Evolutionary conservation across 169 alveolate genomes (phyloP).

Genomic region (Plasmodium cynomolgi): DNA sequence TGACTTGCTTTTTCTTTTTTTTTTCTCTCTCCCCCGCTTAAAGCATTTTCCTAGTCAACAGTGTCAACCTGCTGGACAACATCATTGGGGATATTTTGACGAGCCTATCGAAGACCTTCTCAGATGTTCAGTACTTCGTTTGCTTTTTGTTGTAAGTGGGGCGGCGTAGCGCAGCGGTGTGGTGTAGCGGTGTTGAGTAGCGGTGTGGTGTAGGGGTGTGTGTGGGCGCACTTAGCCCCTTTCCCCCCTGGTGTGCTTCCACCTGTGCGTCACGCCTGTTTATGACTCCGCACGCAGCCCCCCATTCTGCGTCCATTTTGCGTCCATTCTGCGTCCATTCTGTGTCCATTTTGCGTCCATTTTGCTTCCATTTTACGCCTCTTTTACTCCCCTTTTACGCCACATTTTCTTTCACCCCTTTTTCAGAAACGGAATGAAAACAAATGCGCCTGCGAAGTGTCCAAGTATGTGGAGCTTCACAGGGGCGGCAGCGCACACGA

Average conservation of each 20-base stretch:
- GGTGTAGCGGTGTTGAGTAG: background rate
- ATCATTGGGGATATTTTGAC: slow-evolving; percentile 88
- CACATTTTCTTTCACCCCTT: background rate
- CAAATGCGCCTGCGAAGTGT: slow-evolving; percentile 52
- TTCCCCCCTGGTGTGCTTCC: background rate
- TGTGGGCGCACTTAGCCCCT: background rate
- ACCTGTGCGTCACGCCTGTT: too few species aligned
- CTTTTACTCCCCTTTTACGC: background rate
- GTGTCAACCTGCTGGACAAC: slow-evolving; percentile 83
- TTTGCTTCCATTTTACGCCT: too few species aligned
- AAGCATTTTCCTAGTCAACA: slow-evolving; percentile 78
- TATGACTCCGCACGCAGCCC: too few species aligned
- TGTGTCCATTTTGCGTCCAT: background rate
- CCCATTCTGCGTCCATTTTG: too few species aligned
- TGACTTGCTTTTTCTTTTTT: background rate
- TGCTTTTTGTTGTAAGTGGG: slow-evolving; percentile 79
- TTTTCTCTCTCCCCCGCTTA: slow-evolving; percentile 17
- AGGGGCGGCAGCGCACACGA: background rate
- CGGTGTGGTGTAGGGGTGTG: background rate
- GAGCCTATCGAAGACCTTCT: slow-evolving; percentile 85
- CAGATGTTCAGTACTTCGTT: slow-evolving; percentile 83
- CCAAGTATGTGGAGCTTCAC: slow-evolving; percentile 31
- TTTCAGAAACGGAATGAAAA: slow-evolving; percentile 43
- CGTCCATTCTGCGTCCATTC: background rate
- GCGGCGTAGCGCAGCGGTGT: background rate